Evolutionary conservation across 257 asterid species (phyloP), one percentile per base, ranked within the genome.

Genomic region (Jacaranda copaia): DNA sequence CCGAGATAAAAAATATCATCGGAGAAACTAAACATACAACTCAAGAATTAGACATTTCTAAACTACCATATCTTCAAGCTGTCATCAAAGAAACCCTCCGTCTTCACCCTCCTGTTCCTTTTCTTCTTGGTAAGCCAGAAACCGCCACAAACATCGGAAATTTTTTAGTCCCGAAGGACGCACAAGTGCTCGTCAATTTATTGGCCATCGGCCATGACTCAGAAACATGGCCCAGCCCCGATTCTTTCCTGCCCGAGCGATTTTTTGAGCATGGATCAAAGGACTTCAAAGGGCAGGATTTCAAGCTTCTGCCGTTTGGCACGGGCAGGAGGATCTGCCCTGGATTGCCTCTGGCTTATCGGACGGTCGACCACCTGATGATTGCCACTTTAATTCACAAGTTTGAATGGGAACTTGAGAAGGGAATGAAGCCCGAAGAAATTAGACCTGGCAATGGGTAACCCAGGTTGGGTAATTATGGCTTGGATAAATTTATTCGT

Each of bases 121-220:
- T 79, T 51, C 64, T 67, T 1, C 13, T 56, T 59, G 66, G 58
- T 46, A 72, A 72, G 51, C 65, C 71, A 13, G 5, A 19, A 2
- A 10, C 0, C 2, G 77, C 52, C 12, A 18, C 20, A 25, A 68
- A 55, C 49, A 49, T 64, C 62, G 13, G 71, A 18, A 40, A 66
- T 18, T 78, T 35, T 42, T 10, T 25, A 42, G 42, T 82, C 53
- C 83, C 86, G 0, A 78, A 55, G 43, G 18, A 53, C 5, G 51
- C 76, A 7, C 74, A 73, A 49, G 6, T 78, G 1, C 58, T 82
- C 0, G 49, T 82, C 2, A 82, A 82, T 8, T 18, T 64, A 5
- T 78, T 80, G 85, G 85, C 83, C 0, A 78, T 64, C 3, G 79
- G 77, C 4, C 60, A 81, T 14, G 85, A 77, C 55, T 57, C 68